Conservation (phyloP, 148 eudicot species). For the Camellia granthamiana region DNA sequence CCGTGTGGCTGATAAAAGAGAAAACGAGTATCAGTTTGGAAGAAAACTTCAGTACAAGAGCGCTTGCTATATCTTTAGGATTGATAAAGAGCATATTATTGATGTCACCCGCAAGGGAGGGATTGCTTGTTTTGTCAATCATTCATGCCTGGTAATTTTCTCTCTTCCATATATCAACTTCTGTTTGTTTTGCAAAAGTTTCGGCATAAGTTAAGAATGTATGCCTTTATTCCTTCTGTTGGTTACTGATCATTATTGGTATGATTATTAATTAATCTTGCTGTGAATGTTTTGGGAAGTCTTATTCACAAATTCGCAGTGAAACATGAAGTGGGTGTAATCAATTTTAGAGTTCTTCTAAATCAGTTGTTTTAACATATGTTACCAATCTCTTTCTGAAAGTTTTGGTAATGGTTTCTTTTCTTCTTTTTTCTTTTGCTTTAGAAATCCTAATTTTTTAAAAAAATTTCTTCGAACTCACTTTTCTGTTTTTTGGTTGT, state of each 20-base stretch:
- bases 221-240: not conserved
- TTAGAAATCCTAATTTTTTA: not conserved
- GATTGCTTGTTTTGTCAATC: conserved; percentile 82
- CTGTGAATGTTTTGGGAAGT: not conserved
- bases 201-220: not conserved
- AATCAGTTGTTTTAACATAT: not conserved
- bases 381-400: not conserved
- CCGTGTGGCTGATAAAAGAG: conserved; percentile 80
- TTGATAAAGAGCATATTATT: conserved; percentile 75
- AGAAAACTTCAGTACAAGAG: conserved; percentile 62
- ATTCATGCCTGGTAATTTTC: conserved; percentile 63
- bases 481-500: not conserved
- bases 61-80: conserved; percentile 75
- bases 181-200: not conserved
- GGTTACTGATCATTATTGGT: not conserved
- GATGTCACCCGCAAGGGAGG: conserved; percentile 84
- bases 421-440: not conserved
- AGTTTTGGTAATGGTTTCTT: not conserved
- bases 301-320: not conserved
- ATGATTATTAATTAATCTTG: not conserved
- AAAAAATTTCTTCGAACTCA: conserved; percentile 11
- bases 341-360: not conserved
- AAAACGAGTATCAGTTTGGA: conserved; percentile 60
- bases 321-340: not conserved
- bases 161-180: conserved; percentile 2